These are phyloP conservation scores for Scleroderma bovista DNA, from an alignment of 768 basidiomycete genomes.

Conservation along the genomic window DNA sequence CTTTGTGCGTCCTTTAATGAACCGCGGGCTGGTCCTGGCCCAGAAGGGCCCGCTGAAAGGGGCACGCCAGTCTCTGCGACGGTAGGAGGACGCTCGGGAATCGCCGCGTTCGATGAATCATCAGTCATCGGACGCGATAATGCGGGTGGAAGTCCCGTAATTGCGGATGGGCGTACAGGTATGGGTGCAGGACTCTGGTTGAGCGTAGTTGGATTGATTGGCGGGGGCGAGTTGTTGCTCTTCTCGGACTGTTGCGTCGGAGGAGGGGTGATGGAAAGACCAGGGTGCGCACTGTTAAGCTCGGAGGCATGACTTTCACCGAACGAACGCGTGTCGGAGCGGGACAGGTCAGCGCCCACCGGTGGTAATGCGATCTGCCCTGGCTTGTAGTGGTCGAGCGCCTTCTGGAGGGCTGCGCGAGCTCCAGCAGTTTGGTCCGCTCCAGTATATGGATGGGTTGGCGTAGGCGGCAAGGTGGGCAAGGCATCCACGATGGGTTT, in stretches of 20 bases:
- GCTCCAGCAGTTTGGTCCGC: slow-evolving; percentile 58
- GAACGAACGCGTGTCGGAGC: slow-evolving; percentile 76
- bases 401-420: slow-evolving; percentile 70
- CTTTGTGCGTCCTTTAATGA: slow-evolving; percentile 49
- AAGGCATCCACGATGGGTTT: slow-evolving; percentile 55
- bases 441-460: slow-evolving; percentile 52
- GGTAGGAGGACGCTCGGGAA: slow-evolving; percentile 46
- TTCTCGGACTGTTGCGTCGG: slow-evolving; percentile 12
- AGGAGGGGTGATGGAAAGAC: slow-evolving; percentile 41
- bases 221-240: slow-evolving; percentile 7
- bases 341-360: slow-evolving; percentile 47
- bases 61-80: slow-evolving; percentile 77
- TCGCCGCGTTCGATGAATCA: slow-evolving; percentile 5
- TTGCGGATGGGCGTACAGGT: slow-evolving; percentile 26
- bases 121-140: slow-evolving; percentile 24
- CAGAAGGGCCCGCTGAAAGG: slow-evolving; percentile 47
- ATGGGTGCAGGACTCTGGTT: slow-evolving; percentile 21
- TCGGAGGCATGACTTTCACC: slow-evolving; percentile 80
- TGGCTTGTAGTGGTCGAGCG: slow-evolving; percentile 72
- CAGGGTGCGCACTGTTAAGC: slow-evolving; percentile 42
- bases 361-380: slow-evolving; percentile 54
- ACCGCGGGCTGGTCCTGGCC: slow-evolving; percentile 64
- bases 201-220: slow-evolving; percentile 19
- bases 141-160: slow-evolving; percentile 8
- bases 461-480: slow-evolving; percentile 62